Conservation (phyloP, 371 early-diverging fungal species). For the Syncephalastrum racemosum region DNA sequence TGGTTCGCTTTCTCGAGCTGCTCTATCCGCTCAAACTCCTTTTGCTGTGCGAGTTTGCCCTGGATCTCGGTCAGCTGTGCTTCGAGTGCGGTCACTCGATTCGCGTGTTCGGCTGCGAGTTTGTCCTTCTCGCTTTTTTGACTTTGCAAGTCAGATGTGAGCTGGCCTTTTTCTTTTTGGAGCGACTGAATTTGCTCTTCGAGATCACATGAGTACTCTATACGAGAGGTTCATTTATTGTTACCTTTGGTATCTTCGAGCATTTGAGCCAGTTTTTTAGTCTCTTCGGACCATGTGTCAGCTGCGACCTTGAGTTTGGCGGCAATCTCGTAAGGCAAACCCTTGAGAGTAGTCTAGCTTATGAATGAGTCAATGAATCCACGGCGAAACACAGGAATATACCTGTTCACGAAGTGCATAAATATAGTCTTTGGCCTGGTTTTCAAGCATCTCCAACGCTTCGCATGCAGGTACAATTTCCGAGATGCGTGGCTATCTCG, state of each 20-base stretch:
- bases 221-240: slow-evolving; percentile 7
- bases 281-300: slow-evolving; percentile 37
- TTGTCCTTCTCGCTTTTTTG: too few species aligned
- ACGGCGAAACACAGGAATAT: background rate
- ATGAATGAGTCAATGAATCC: background rate
- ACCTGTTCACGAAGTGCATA: slow-evolving; percentile 29
- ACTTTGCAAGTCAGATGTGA: too few species aligned
- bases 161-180: too few species aligned
- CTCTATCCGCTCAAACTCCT: slow-evolving; percentile 11
- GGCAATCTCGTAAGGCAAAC: slow-evolving; percentile 41
- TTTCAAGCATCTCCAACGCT: slow-evolving; percentile 35
- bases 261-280: slow-evolving; percentile 19
- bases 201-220: background rate
- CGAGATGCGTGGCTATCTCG: slow-evolving; percentile 4
- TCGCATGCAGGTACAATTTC: slow-evolving; percentile 24
- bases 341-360: slow-evolving; percentile 19
- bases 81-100: too few species aligned
- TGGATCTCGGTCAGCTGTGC: too few species aligned
- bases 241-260: slow-evolving; percentile 36
- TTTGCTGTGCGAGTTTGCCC: slow-evolving; percentile 4
- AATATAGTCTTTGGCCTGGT: slow-evolving; percentile 37
- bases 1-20: slow-evolving; percentile 19
- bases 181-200: too few species aligned
- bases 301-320: slow-evolving; percentile 30
- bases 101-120: background rate